phyloP scores from a whole-genome alignment of 768 basidiomycete genomes.

The Sporobolomyces phaffii region DNA sequence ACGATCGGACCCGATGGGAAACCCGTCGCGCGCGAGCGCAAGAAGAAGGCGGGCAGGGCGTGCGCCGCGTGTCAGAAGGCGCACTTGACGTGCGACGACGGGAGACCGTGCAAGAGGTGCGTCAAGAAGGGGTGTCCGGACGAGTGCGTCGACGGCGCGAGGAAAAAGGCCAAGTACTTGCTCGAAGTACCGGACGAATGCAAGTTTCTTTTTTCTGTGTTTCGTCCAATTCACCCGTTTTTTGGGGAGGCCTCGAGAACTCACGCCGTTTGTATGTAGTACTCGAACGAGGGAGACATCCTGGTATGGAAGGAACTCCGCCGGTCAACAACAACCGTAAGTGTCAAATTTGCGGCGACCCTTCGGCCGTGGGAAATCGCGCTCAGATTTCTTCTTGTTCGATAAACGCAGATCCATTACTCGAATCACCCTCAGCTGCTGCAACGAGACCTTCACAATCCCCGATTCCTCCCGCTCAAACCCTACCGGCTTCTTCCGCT shows the following conservation, averaged over 20 bases:
- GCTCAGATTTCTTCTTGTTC: too few relatives aligned
- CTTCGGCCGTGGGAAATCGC: too few relatives aligned
- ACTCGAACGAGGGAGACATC: neutral
- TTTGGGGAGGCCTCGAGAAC: too few relatives aligned
- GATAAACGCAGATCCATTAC: neutral
- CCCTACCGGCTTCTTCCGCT: neutral
- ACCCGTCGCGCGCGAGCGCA: slow-evolving; percentile 43
- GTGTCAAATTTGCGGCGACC: too few relatives aligned
- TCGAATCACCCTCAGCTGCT: neutral
- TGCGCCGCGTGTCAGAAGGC: slow-evolving; percentile 96
- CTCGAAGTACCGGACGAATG: slow-evolving; percentile 89
- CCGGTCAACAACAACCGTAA: neutral
- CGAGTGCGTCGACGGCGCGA: slow-evolving; percentile 84
- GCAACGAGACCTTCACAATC: neutral
- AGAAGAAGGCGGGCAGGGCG: slow-evolving; percentile 89
- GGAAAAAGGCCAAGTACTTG: slow-evolving; percentile 97
- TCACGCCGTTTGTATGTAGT: neutral
- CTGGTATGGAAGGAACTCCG: neutral
- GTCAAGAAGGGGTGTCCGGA: slow-evolving; percentile 84
- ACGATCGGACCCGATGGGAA: slow-evolving; percentile 21
- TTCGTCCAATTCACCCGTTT: too few relatives aligned
- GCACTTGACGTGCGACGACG: slow-evolving; percentile 96
- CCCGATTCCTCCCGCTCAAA: neutral
- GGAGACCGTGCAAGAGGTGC: slow-evolving; percentile 92
- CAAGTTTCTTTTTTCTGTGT: slow-evolving; percentile 45